Percentiles rank a stretch among this genome's conserved stretches.
phyloP scores from a whole-genome alignment of 345 rosid genomes.

The Rhizophora mangle region DNA sequence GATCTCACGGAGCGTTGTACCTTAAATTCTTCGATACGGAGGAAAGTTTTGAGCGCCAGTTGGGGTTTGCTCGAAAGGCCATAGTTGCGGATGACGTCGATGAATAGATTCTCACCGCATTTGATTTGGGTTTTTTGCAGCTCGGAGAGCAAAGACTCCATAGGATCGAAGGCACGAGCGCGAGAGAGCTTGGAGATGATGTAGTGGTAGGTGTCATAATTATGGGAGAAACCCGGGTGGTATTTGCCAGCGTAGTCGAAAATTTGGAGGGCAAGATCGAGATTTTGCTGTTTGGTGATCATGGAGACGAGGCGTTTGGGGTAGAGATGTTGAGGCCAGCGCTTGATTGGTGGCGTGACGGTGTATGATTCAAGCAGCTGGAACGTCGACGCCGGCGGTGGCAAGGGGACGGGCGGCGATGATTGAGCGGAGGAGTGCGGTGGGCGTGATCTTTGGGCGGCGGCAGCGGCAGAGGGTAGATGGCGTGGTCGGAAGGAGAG shows the following conservation, averaged over 20 bases:
- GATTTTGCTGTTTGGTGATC: slow-evolving; percentile 74
- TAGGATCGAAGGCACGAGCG: slow-evolving; percentile 67
- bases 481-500: slow-evolving; percentile 1
- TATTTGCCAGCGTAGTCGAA: slow-evolving; percentile 75
- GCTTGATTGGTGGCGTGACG: slow-evolving; percentile 72
- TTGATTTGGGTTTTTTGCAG: slow-evolving; percentile 45
- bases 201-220: slow-evolving; percentile 68
- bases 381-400: not conserved
- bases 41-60: slow-evolving; percentile 49
- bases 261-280: slow-evolving; percentile 83
- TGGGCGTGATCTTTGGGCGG: not conserved
- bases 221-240: slow-evolving; percentile 64
- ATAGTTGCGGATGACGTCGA: slow-evolving; percentile 65
- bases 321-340: slow-evolving; percentile 78
- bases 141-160: slow-evolving; percentile 60
- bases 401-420: slow-evolving; percentile 9
- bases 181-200: slow-evolving; percentile 77
- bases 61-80: slow-evolving; percentile 68
- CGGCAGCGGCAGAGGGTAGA: not conserved
- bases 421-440: slow-evolving; percentile 9
- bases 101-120: slow-evolving; percentile 73
- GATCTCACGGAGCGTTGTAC: slow-evolving; percentile 71
- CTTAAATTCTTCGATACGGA: slow-evolving; percentile 50
- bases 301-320: slow-evolving; percentile 72
- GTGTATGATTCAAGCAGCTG: slow-evolving; percentile 41